phyloP scores from a whole-genome alignment of 306 rosid species.

The Hippophae gyantsensis region DNA sequence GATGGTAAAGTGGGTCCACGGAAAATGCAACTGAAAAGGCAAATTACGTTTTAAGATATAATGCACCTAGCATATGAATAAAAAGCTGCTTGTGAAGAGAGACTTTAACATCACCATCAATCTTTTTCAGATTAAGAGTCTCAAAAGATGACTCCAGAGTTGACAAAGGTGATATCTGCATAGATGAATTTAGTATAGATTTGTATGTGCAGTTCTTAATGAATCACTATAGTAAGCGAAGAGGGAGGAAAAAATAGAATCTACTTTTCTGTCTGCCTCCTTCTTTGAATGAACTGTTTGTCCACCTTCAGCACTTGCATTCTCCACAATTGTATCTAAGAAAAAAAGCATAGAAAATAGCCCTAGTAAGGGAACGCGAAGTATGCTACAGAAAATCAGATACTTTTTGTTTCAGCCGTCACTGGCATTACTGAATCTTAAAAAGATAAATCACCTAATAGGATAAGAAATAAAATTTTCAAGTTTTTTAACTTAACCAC shows the following conservation, averaged over 20 bases:
- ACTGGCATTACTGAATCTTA: too few species aligned
- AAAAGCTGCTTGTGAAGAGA: conserved; percentile 14
- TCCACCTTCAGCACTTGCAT: conserved; percentile 39
- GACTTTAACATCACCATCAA: conserved; percentile 67
- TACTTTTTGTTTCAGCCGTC: not conserved
- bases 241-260: not conserved
- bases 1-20: conserved; percentile 93
- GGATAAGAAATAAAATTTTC: too few species aligned
- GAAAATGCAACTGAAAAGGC: conserved; percentile 76
- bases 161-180: conserved; percentile 88
- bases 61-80: conserved; percentile 17
- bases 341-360: not conserved
- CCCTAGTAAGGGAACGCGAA: not conserved
- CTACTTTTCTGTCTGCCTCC: conserved; percentile 65
- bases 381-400: conserved; percentile 5
- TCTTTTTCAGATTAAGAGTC: conserved; percentile 78
- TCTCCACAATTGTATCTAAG: conserved; percentile 35
- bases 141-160: conserved; percentile 88
- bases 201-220: too few species aligned
- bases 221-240: too few species aligned
- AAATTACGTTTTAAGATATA: conserved; percentile 23
- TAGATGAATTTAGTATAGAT: conserved; percentile 10
- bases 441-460: too few species aligned
- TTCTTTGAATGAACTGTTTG: conserved; percentile 36
- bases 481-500: not conserved